Base-by-base conservation (phyloP, 2,329 filamentous ascomycete genomes). In the Phialophora expanda region DNA sequence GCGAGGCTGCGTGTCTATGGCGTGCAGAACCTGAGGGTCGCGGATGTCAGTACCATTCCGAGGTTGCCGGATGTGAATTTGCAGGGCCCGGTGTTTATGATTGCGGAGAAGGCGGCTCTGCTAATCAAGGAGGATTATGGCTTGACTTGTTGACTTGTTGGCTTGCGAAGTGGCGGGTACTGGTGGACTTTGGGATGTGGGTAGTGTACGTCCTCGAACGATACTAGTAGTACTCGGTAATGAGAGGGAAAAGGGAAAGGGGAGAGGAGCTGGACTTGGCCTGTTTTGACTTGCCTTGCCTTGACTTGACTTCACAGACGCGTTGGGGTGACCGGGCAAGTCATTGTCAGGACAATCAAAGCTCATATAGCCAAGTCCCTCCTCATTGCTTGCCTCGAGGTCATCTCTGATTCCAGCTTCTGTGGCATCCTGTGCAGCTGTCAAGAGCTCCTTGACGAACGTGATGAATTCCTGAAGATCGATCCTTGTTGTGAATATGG, bases 11-110 rank as follows among this genome's bases (percentile, higher is more conserved):
- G 32, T 53, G 75, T 76, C 1, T 75, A 77, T 61, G 76, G 76
- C 2, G 72, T 75, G 1, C 58, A 66, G 1, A 72, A 71, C 17
- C 53, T 78, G 55, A 66, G 76, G 1, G 72, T 78, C 2, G 72
- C 75, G 11, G 76, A 78, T 51, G 75, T 75, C 1, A 75, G 73
- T 67, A 69, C 74, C 50, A 71, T 78, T 32, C 76, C 76, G 1
- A 58, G 77, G 11, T 63, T 77, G 38, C 74, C 75, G 9, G 69
- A 74, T n/a, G 75, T 75, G 1, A 77, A 79, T 71, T 75, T 78
- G 9, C 73, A 76, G 67, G 71, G 73, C 4, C 74, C 75, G 6
- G 68, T 78, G 17, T 77, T 75, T 63, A 74, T 73, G 41, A 64
- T 76, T 51, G 75, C 71, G 4, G 76, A 77, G 69, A 75, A 73